Percentiles rank a stretch among this genome's conserved stretches.
Conservation (phyloP, 495 filamentous ascomycete species). For the Evernia prunastri region DNA sequence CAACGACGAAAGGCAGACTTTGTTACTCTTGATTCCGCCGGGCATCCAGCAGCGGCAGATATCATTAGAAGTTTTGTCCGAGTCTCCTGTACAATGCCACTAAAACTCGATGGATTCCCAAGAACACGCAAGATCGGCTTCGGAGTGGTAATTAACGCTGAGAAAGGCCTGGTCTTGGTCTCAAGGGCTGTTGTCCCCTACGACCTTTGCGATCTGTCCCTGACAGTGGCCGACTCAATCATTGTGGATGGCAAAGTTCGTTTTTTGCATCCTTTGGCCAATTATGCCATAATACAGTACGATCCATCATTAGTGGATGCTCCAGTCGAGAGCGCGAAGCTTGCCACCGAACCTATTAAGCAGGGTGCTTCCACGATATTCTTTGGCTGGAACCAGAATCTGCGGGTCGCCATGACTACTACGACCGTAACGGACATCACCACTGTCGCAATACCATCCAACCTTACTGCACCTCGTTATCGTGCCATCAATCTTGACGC, state of each 20-base stretch:
- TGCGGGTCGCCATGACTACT: slow-evolving; percentile 85
- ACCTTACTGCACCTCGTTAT: slow-evolving; percentile 84
- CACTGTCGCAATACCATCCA: slow-evolving; percentile 92
- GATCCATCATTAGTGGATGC: slow-evolving; percentile 88
- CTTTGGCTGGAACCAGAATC: slow-evolving; percentile 94
- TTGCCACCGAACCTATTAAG: slow-evolving; percentile 74
- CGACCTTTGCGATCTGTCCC: slow-evolving; percentile 89
- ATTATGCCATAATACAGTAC: slow-evolving; percentile 93
- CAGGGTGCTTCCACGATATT: slow-evolving; percentile 90
- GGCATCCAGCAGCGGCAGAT: slow-evolving; percentile 81
- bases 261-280: slow-evolving; percentile 97
- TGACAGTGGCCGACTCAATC: slow-evolving; percentile 93
- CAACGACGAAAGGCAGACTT: slow-evolving; percentile 77
- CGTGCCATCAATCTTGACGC: slow-evolving; percentile 95
- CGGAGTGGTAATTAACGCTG: slow-evolving; percentile 91
- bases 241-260: slow-evolving; percentile 89
- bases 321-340: slow-evolving; percentile 79
- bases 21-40: slow-evolving; percentile 82
- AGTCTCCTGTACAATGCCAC: slow-evolving; percentile 81
- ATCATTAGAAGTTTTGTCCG: slow-evolving; percentile 92
- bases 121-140: slow-evolving; percentile 88
- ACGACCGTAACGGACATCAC: slow-evolving; percentile 97
- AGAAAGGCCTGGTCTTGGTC: slow-evolving; percentile 89
- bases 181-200: slow-evolving; percentile 92
- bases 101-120: slow-evolving; percentile 95